Conservation (phyloP, 2,329 filamentous ascomycete species). For the Fonsecaea monophora region DNA sequence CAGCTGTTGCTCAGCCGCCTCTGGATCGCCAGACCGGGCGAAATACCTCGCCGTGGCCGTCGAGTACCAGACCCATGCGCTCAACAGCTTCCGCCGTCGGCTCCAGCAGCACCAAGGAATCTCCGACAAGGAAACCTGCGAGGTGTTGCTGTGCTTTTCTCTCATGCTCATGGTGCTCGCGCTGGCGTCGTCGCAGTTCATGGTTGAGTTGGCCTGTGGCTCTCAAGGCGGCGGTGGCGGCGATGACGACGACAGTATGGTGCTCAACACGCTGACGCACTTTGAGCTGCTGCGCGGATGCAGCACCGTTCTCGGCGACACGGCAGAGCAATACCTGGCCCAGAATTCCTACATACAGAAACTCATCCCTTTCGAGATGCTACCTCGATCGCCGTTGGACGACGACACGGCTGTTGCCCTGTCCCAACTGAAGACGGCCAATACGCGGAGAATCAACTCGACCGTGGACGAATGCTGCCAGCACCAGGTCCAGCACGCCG, state of each 20-base stretch:
- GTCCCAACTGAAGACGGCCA: slow-evolving; percentile 20
- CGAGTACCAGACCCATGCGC: slow-evolving; percentile 29
- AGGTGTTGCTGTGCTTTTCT: slow-evolving; percentile 31
- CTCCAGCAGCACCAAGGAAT: slow-evolving; percentile 11
- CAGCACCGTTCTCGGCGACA: slow-evolving; percentile 22
- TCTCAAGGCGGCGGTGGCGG: neutral
- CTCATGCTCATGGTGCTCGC: slow-evolving; percentile 34
- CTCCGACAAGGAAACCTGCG: slow-evolving; percentile 13
- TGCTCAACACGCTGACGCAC: slow-evolving; percentile 30
- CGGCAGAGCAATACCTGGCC: slow-evolving; percentile 22
- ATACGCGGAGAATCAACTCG: slow-evolving; percentile 25
- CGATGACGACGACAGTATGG: slow-evolving; percentile 12
- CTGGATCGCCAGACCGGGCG: neutral
- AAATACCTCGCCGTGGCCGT: slow-evolving; percentile 29
- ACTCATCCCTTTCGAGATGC: slow-evolving; percentile 25
- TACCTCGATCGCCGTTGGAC: slow-evolving; percentile 25
- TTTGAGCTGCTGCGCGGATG: slow-evolving; percentile 32
- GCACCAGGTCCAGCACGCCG: slow-evolving; percentile 21
- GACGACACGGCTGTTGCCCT: slow-evolving; percentile 15
- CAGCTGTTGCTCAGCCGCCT: neutral
- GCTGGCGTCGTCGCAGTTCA: slow-evolving; percentile 31
- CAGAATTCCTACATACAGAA: slow-evolving; percentile 30
- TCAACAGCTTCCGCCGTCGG: slow-evolving; percentile 27
- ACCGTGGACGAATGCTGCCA: slow-evolving; percentile 19
- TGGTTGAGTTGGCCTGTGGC: neutral